Evolutionary conservation across 2,329 filamentous ascomycete species (phyloP).

Genomic region (Alternaria burnsii): DNA sequence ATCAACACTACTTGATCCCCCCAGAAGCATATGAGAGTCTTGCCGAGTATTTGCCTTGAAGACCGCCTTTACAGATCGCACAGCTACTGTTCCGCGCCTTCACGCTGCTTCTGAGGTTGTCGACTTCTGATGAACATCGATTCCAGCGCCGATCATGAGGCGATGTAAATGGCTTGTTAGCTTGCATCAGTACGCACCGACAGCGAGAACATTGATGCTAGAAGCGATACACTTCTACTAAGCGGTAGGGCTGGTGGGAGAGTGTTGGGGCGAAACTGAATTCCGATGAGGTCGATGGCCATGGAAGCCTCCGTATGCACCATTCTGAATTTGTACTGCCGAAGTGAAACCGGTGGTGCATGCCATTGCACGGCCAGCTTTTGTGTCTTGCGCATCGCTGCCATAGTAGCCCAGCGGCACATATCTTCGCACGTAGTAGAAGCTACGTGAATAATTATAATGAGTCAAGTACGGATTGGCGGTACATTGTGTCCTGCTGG

Average conservation of each 20-base stretch:
- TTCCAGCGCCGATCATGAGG: not conserved
- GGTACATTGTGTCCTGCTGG: not conserved
- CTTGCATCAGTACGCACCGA: not conserved
- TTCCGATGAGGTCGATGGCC: not conserved
- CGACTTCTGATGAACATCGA: not conserved
- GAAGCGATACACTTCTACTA: not conserved
- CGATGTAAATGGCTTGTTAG: not conserved
- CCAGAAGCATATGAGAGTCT: not conserved
- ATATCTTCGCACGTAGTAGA: not conserved
- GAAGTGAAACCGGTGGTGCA: not conserved
- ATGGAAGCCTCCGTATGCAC: not conserved
- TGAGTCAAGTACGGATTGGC: constrained; percentile 1
- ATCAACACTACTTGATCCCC: not conserved
- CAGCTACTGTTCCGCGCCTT: no score
- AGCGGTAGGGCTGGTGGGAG: no score
- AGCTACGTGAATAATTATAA: not conserved
- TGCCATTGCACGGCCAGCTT: not conserved
- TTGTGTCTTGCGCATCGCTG: not conserved
- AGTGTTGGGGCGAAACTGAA: not conserved
- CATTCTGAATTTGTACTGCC: not conserved
- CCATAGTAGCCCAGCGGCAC: not conserved
- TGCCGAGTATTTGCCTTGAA: not conserved
- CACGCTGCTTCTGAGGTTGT: not conserved
- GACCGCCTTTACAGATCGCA: not conserved
- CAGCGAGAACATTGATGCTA: not conserved